phyloP scores from a whole-genome alignment of 2,329 filamentous ascomycete species.

The Volutella citrinella region DNA sequence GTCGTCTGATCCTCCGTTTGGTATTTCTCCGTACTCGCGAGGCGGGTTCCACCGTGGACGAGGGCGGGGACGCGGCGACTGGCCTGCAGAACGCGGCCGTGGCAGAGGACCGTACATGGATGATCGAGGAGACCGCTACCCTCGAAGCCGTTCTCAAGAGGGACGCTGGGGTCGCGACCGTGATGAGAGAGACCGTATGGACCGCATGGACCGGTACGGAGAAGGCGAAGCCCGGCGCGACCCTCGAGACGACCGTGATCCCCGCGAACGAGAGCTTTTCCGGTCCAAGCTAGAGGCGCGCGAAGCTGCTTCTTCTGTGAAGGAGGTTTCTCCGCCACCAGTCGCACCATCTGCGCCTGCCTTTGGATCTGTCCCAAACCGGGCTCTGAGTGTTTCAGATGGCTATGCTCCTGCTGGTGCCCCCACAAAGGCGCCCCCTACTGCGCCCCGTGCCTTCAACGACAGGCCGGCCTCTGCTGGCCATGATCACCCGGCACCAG shows the following conservation, averaged over 20 bases:
- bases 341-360: constrained; percentile 56
- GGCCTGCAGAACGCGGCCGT: constrained; percentile 46
- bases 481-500: constrained; percentile 34
- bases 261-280: constrained; percentile 42
- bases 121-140: constrained; percentile 59
- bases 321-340: constrained; percentile 56
- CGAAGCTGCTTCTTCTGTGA: constrained; percentile 43
- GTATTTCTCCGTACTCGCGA: constrained; percentile 47
- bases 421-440: constrained; percentile 50
- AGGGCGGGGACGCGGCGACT: constrained; percentile 43
- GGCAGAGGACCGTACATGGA: constrained; percentile 56
- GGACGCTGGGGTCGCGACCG: constrained; percentile 57
- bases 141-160: constrained; percentile 64
- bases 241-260: constrained; percentile 46
- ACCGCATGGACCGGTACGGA: constrained; percentile 40
- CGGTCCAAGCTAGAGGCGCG: constrained; percentile 50
- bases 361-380: constrained; percentile 53
- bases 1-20: constrained; percentile 64
- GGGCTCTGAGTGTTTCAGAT: constrained; percentile 35
- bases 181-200: constrained; percentile 51
- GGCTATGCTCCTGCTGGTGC: constrained; percentile 25
- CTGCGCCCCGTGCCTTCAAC: constrained; percentile 49
- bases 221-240: constrained; percentile 42
- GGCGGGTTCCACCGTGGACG: constrained; percentile 57
- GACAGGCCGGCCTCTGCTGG: constrained; percentile 47